Evolutionary conservation across 2,329 filamentous ascomycete genomes (phyloP).

Genomic region (Amauroascus niger): DNA sequence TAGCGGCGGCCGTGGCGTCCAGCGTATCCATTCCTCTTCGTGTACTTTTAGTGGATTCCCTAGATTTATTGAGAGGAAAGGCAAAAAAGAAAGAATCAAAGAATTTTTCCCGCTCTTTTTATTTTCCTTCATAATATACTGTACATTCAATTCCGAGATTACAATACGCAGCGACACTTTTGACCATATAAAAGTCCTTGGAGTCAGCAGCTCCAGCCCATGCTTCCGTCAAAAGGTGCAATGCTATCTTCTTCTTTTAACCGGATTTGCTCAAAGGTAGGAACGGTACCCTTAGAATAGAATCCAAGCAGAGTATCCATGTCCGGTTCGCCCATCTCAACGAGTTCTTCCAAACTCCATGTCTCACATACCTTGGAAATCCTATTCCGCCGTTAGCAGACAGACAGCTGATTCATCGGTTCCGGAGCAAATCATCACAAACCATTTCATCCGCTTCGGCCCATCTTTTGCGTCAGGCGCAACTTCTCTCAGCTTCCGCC

Average conservation of each 20-base stretch:
- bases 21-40: slow-evolving; percentile 2
- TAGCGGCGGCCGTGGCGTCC: slow-evolving; percentile 4
- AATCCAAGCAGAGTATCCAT: slow-evolving; percentile 66
- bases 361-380: slow-evolving; percentile 77
- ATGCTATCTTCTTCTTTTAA: slow-evolving; percentile 11
- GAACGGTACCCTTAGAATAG: slow-evolving; percentile 39
- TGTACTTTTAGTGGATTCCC: slow-evolving; percentile 11
- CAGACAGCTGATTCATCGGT: background rate
- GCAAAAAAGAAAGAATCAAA: background rate
- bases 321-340: slow-evolving; percentile 63
- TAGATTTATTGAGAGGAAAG: slow-evolving; percentile 3
- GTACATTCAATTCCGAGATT: too few relatives aligned
- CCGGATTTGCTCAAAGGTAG: slow-evolving; percentile 18
- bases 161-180: background rate
- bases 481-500: slow-evolving; percentile 66
- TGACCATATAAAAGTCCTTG: background rate
- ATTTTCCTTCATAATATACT: too few relatives aligned
- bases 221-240: slow-evolving; percentile 23
- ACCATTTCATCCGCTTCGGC: slow-evolving; percentile 85
- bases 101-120: background rate
- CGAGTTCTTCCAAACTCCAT: slow-evolving; percentile 70
- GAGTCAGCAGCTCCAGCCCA: slow-evolving; percentile 20
- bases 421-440: slow-evolving; percentile 24
- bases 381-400: slow-evolving; percentile 38
- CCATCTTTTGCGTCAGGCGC: slow-evolving; percentile 65